Evolutionary conservation across 2,329 filamentous ascomycete species (phyloP).

Genomic region (Penicillium sp.): DNA sequence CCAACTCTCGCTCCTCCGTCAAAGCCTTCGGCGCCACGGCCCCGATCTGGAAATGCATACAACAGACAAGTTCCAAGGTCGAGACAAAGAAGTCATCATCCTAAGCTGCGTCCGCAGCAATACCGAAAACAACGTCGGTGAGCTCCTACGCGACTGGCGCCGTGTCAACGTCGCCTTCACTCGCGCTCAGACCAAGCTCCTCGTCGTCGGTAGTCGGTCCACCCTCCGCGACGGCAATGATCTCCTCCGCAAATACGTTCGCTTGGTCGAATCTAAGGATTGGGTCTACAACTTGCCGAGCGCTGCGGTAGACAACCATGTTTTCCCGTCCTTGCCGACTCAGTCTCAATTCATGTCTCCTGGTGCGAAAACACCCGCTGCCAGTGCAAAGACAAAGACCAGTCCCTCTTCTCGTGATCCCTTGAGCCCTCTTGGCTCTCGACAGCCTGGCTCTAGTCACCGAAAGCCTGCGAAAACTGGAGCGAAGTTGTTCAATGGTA

Average conservation of each 20-base stretch:
- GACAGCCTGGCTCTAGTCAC: slow-evolving; percentile 35
- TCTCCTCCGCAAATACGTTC: slow-evolving; percentile 74
- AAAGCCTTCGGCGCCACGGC: slow-evolving; percentile 63
- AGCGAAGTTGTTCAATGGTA: slow-evolving; percentile 53
- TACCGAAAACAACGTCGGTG: slow-evolving; percentile 78
- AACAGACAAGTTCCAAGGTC: slow-evolving; percentile 92
- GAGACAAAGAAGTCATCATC: slow-evolving; percentile 91
- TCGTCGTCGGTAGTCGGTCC: slow-evolving; percentile 79
- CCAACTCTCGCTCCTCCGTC: slow-evolving; percentile 80
- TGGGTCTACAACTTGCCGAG: slow-evolving; percentile 77
- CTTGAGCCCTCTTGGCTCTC: slow-evolving; percentile 35
- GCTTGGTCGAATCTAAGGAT: slow-evolving; percentile 71
- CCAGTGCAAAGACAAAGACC: neutral
- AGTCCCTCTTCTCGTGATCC: slow-evolving; percentile 23
- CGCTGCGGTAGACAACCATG: slow-evolving; percentile 67
- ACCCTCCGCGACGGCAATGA: slow-evolving; percentile 72
- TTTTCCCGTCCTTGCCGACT: slow-evolving; percentile 56
- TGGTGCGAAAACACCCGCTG: neutral
- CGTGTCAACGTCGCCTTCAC: slow-evolving; percentile 96
- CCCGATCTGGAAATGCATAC: slow-evolving; percentile 88
- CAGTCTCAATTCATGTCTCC: slow-evolving; percentile 28
- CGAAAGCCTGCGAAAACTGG: slow-evolving; percentile 62
- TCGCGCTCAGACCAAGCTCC: slow-evolving; percentile 84
- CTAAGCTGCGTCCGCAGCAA: slow-evolving; percentile 88
- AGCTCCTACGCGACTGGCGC: slow-evolving; percentile 86